Evolutionary conservation across 2,329 filamentous ascomycete genomes (phyloP).

Genomic region (Salinomyces thailandicus): DNA sequence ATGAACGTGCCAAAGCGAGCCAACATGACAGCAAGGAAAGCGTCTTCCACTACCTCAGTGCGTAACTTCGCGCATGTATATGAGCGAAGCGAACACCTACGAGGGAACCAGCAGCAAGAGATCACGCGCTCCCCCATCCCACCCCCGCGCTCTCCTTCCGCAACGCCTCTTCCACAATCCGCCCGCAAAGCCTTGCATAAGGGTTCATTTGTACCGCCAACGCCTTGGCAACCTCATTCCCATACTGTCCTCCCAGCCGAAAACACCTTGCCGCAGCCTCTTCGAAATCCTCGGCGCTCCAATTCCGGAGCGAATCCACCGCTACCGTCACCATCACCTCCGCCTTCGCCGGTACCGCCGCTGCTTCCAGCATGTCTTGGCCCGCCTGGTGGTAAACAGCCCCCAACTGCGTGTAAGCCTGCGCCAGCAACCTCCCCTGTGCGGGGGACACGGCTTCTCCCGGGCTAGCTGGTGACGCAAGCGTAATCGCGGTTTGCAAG

Average conservation of each 20-base stretch:
- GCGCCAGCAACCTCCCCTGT: conserved; percentile 55
- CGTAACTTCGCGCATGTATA: too few species aligned
- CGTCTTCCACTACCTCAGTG: too few species aligned
- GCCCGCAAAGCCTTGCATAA: conserved; percentile 52
- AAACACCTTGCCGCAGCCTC: conserved; percentile 48
- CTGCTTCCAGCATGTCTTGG: conserved; percentile 11
- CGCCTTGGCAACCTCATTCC: conserved; percentile 46
- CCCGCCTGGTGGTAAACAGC: conserved; percentile 21
- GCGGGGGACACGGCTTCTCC: conserved; percentile 50
- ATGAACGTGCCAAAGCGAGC: too few species aligned
- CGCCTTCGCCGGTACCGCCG: background rate
- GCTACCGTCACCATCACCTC: background rate
- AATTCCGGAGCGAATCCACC: conserved; percentile 26
- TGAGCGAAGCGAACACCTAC: too few species aligned
- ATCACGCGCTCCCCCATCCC: background rate
- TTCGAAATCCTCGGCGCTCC: conserved; percentile 31
- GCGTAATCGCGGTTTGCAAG: conserved; percentile 40
- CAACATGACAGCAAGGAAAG: too few species aligned
- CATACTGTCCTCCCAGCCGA: conserved; percentile 43
- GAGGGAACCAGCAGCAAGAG: too few species aligned
- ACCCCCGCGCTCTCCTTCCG: conserved; percentile 35
- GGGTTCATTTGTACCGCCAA: conserved; percentile 52
- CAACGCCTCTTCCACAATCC: conserved; percentile 51
- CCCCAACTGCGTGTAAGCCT: conserved; percentile 56
- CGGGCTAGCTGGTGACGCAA: conserved; percentile 46